phyloP scores from a whole-genome alignment of 306 rosid genomes.

The Quercus alba region DNA sequence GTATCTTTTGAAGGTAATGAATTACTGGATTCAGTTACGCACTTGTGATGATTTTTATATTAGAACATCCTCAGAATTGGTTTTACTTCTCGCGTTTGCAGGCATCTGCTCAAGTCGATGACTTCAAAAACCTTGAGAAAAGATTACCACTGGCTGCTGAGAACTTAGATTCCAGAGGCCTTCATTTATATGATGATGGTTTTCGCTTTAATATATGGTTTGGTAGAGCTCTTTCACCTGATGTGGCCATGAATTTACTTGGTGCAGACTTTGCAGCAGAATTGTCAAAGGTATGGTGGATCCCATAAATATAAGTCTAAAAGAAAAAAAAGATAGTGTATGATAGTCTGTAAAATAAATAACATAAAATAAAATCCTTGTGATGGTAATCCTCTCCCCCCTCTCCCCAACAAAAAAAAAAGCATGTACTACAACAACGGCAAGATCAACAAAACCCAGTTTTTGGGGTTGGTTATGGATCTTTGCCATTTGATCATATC shows the following conservation, averaged over 20 bases:
- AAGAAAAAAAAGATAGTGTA: too few species aligned
- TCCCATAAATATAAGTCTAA: not conserved
- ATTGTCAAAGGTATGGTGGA: conserved; percentile 74
- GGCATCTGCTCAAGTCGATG: conserved; percentile 53
- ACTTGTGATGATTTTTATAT: not conserved
- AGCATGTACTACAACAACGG: not conserved
- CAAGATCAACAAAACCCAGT: too few species aligned
- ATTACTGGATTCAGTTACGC: conserved; percentile 13
- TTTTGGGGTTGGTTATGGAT: too few species aligned
- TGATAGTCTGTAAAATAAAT: not conserved
- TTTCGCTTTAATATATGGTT: conserved; percentile 84
- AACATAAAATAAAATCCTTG: not conserved
- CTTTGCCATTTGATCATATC: too few species aligned
- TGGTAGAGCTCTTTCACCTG: conserved; percentile 91
- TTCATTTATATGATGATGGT: conserved; percentile 77
- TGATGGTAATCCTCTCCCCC: not conserved
- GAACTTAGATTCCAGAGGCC: conserved; percentile 92
- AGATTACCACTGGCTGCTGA: conserved; percentile 77
- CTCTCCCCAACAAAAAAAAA: not conserved
- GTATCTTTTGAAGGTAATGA: conserved; percentile 68
- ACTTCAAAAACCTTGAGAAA: conserved; percentile 51
- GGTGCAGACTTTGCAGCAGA: conserved; percentile 93
- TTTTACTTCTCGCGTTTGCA: conserved; percentile 34
- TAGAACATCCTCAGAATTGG: conserved; percentile 15
- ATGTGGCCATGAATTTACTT: conserved; percentile 82